Evolutionary conservation across 1,284 basidiomycete genomes (phyloP).

Genomic region (Leccinum subfulvum): DNA sequence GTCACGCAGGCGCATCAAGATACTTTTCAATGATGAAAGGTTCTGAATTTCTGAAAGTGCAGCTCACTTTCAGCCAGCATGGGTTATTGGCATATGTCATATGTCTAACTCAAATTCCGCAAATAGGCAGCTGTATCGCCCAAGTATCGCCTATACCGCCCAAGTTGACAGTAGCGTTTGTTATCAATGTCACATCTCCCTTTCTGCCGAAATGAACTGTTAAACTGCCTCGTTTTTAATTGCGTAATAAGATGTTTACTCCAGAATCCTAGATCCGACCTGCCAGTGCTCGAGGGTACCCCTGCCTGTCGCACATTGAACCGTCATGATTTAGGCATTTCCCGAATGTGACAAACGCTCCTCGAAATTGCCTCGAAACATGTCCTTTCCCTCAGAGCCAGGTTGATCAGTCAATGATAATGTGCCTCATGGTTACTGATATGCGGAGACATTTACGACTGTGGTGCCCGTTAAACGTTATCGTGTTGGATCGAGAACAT

Average conservation of each 20-base stretch:
- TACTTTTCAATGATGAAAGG: too few species aligned
- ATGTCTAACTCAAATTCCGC: too few species aligned
- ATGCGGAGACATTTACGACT: neutral
- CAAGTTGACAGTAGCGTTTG: neutral
- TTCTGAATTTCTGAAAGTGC: too few species aligned
- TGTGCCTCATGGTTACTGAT: neutral
- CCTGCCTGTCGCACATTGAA: neutral
- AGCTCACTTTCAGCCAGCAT: too few species aligned
- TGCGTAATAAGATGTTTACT: constrained; percentile 6
- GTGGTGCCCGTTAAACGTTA: neutral
- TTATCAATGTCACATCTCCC: constrained; percentile 2
- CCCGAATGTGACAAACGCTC: neutral
- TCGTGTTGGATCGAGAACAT: neutral
- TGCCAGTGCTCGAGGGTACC: neutral
- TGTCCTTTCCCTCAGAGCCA: neutral
- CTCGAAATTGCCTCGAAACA: neutral
- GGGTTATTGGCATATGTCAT: too few species aligned
- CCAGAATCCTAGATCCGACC: neutral
- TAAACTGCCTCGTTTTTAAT: constrained; percentile 25
- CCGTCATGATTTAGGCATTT: neutral
- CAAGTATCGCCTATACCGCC: too few species aligned
- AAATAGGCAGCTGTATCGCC: too few species aligned
- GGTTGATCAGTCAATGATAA: neutral
- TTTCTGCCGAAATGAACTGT: constrained; percentile 15
- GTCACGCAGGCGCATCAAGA: too few species aligned